These are phyloP conservation scores for Mycena filopes DNA, from an alignment of 768 basidiomycete species.

Conservation along the genomic window DNA sequence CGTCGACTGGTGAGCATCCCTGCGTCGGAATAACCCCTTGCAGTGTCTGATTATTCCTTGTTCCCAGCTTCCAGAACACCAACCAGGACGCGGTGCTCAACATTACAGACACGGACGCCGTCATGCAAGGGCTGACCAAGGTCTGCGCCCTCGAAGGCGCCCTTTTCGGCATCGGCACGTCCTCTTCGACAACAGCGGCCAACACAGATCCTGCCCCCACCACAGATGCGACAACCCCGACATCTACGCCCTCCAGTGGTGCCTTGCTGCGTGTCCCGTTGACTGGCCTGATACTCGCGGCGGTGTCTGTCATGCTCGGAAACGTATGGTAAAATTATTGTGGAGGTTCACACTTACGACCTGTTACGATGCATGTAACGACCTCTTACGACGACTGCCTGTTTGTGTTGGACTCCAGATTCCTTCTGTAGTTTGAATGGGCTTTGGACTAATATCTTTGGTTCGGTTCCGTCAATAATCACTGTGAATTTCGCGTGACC, in stretches of 20 bases:
- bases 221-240: background rate
- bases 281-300: background rate
- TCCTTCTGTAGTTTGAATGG: too few species aligned
- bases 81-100: slow-evolving; percentile 65
- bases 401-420: too few species aligned
- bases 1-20: slow-evolving; percentile 67
- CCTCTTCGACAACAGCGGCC: slow-evolving; percentile 42
- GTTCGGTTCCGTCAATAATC: too few species aligned
- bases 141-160: slow-evolving; percentile 64
- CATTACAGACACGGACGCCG: slow-evolving; percentile 55
- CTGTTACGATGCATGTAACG: slow-evolving; percentile 17
- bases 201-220: slow-evolving; percentile 38
- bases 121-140: slow-evolving; percentile 60
- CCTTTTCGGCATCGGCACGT: slow-evolving; percentile 61
- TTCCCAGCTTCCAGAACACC: slow-evolving; percentile 62
- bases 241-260: background rate
- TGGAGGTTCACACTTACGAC: slow-evolving; percentile 5
- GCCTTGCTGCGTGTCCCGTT: background rate
- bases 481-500: too few species aligned
- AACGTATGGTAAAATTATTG: background rate
- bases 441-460: too few species aligned
- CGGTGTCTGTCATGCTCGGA: background rate
- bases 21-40: too few species aligned
- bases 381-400: slow-evolving; percentile 22
- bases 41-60: background rate